Evolutionary conservation across 2,329 filamentous ascomycete species (phyloP), one percentile per base, ranked within the genome.

Genomic region (Chaetomium globosum): DNA sequence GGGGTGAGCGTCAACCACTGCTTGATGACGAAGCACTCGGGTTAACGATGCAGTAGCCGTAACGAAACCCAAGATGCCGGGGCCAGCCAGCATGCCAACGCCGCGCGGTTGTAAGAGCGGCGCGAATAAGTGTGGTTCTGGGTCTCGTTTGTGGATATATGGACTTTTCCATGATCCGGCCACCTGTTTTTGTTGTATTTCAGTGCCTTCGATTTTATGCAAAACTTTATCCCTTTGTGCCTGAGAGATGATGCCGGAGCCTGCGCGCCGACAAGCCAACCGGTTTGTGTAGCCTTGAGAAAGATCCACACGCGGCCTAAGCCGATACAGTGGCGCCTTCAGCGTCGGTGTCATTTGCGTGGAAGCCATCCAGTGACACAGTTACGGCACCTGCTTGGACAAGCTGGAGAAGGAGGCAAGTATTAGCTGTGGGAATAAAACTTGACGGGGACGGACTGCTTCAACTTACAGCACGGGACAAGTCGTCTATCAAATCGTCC

Each of bases 331-430:
- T 36, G 21, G 49, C 28, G 51, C 46, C 60, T 12, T 65, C 63
- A 1, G 82, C 87, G 5, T 81, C 84, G 21, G 49, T 54, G 30
- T 63, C 66, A 52, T 71, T 76, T 7, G 93, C 93, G 70, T 89
- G 85, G 75, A 98, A 91, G 5, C 90, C 92, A 69, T 96, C 90
- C 13, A 95, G 78, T 0, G 91, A 92, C 59, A 98, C 88, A 64
- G 87, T 92, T 13, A 98, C 93, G 9, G 95, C 94, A 58, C 95
- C 94, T 6, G 95, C 93, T 87, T 97, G 91, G 33, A 98, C 93
- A 68, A 99, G 87, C 89, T 93, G 67, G 60, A 69, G 21, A 65
- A n/a, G 12, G 54, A 39, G 59, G 33, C 60, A 51, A 52, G 39
- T 59, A 21, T 58, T 39, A 61, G 43, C 26, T n/a, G n/a, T 23